Evolutionary conservation across 192 early-diverging fungal genomes (phyloP).

Genomic region (Glomus cerebriforme): DNA sequence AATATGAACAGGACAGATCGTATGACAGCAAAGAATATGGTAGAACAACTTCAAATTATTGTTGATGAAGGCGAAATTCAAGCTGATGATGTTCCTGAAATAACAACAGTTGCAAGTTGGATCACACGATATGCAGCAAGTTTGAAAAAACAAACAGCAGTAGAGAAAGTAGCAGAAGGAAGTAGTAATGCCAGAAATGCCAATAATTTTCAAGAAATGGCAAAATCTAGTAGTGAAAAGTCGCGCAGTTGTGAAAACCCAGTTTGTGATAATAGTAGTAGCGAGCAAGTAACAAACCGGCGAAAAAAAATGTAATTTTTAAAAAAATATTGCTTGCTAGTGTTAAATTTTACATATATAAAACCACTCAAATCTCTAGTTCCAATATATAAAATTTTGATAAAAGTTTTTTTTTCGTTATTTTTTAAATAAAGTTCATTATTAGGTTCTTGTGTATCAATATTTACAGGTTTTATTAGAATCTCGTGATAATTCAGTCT

Average conservation of each 20-base stretch:
- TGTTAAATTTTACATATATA: not conserved
- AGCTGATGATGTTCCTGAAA: not conserved
- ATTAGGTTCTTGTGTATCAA: not conserved
- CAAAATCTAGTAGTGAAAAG: not conserved
- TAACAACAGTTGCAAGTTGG: not conserved
- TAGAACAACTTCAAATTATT: no score
- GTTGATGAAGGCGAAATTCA: not conserved
- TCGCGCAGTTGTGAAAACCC: not conserved
- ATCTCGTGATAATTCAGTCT: not conserved
- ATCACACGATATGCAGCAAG: no score
- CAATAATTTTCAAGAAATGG: slow-evolving; percentile 1
- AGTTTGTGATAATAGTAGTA: not conserved
- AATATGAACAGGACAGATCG: not conserved
- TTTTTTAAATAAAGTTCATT: no score
- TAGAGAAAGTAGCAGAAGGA: not conserved
- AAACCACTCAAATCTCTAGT: not conserved
- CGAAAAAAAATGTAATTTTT: not conserved
- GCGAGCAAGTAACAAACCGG: not conserved
- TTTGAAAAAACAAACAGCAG: no score
- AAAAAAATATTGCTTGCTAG: no score
- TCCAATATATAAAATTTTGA: not conserved
- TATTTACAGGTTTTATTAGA: not conserved
- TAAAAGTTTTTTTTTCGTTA: not conserved
- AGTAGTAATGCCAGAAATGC: not conserved
- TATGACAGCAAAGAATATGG: no score